Evolutionary conservation across 1,284 basidiomycete genomes (phyloP).

Genomic region (Malassezia vespertilionis): DNA sequence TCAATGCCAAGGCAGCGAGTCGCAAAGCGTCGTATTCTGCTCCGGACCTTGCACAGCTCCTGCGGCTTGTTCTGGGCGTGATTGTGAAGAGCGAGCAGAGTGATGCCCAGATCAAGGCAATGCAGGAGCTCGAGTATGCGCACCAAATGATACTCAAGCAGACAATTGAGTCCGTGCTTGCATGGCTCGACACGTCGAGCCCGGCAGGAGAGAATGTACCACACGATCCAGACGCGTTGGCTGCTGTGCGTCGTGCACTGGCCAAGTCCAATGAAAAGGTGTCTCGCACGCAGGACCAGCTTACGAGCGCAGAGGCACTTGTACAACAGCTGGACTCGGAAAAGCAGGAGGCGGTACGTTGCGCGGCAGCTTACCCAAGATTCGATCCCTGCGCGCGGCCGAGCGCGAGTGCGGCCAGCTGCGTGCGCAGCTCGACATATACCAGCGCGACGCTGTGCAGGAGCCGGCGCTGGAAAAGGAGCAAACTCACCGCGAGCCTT

Average conservation of each 20-base stretch:
- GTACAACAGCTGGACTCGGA: slow-evolving; percentile 8
- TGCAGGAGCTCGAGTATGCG: slow-evolving; percentile 64
- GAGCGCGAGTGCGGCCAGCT: slow-evolving; percentile 9
- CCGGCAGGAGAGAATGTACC: no score
- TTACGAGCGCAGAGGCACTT: slow-evolving; percentile 1
- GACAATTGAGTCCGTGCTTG: slow-evolving; percentile 49
- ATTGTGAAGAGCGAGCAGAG: slow-evolving; percentile 69
- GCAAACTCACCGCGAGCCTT: background rate
- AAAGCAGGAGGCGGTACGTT: slow-evolving; percentile 1
- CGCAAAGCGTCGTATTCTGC: background rate
- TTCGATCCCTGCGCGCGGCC: background rate
- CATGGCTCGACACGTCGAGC: slow-evolving; percentile 6
- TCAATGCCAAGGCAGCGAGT: slow-evolving; percentile 1
- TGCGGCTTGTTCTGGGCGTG: slow-evolving; percentile 76
- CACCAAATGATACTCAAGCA: slow-evolving; percentile 73
- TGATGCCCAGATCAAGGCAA: slow-evolving; percentile 68
- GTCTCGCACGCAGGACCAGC: slow-evolving; percentile 7
- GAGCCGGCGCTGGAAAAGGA: slow-evolving; percentile 1
- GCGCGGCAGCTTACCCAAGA: background rate
- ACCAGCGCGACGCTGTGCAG: slow-evolving; percentile 2
- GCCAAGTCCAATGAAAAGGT: background rate
- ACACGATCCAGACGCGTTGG: background rate
- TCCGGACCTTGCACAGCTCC: slow-evolving; percentile 60
- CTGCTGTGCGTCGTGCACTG: slow-evolving; percentile 1
- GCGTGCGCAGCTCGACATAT: slow-evolving; percentile 12